phyloP scores from a whole-genome alignment of 75 land plant genomes.

The Cupressus sempervirens region DNA sequence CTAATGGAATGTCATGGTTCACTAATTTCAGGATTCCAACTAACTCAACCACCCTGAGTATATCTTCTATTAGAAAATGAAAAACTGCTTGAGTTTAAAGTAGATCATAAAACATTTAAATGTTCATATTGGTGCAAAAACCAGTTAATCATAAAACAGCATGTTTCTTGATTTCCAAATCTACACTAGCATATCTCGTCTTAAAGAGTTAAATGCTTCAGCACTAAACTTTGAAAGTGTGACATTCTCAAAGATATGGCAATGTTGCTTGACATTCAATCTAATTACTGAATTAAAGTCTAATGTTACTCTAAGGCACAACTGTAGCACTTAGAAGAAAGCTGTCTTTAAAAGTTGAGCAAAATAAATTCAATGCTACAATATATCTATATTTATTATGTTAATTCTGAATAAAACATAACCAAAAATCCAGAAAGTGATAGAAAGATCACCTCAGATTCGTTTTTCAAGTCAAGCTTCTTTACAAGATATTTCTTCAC shows the following conservation, averaged over 20 bases:
- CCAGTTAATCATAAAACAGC: no score
- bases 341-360: not conserved
- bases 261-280: not conserved
- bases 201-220: not conserved
- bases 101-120: not conserved
- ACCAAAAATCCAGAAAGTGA: not conserved
- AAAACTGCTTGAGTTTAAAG: not conserved
- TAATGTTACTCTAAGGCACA: not conserved
- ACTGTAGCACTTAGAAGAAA: not conserved
- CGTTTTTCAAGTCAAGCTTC: conserved; percentile 74
- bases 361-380: not conserved
- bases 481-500: conserved; percentile 80
- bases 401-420: not conserved
- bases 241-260: not conserved
- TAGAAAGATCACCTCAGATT: conserved; percentile 54
- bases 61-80: not conserved
- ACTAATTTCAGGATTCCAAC: no score
- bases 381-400: not conserved
- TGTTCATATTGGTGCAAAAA: not conserved
- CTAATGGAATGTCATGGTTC: no score
- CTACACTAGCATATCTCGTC: not conserved
- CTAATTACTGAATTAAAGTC: not conserved
- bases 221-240: not conserved
- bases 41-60: no score
- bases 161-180: not conserved